Evolutionary conservation across 2,329 filamentous ascomycete species (phyloP).

Genomic region (Knoxdaviesia capensis): DNA sequence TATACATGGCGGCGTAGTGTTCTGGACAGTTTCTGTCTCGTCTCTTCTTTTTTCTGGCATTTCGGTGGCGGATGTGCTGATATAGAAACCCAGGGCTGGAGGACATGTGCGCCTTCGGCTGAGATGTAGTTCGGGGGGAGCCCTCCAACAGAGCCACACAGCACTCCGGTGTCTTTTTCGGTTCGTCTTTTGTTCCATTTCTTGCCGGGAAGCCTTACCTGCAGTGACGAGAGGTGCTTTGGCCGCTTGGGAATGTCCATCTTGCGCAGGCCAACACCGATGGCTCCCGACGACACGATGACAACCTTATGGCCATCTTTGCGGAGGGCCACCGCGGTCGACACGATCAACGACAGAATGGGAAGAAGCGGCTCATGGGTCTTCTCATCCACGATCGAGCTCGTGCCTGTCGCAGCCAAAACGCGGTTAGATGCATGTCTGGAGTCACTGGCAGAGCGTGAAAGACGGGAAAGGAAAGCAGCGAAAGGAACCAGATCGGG

Average conservation of each 20-base stretch:
- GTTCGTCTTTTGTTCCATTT: no score
- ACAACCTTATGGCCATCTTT: constrained; percentile 88
- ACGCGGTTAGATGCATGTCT: constrained; percentile 7
- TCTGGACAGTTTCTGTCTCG: no score
- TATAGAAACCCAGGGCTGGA: no score
- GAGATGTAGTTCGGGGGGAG: no score
- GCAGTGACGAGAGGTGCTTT: constrained; percentile 75
- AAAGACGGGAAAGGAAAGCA: not conserved
- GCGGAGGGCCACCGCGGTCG: constrained; percentile 71
- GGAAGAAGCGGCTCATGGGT: constrained; percentile 87
- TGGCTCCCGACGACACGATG: constrained; percentile 91
- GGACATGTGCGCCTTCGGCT: no score
- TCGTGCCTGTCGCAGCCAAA: constrained; percentile 49
- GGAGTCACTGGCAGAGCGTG: not conserved
- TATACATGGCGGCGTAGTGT: no score
- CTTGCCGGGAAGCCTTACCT: constrained; percentile 24
- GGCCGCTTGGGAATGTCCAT: constrained; percentile 80
- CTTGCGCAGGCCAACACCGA: constrained; percentile 75
- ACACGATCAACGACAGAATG: constrained; percentile 78
- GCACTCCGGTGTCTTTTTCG: no score
- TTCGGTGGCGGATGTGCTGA: no score
- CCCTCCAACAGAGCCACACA: no score
- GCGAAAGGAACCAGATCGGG: constrained; percentile 1
- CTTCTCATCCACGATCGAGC: constrained; percentile 94
- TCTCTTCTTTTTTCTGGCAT: no score